Percentiles rank a stretch among this genome's conserved stretches.
Conservation (phyloP, 2,329 filamentous ascomycete genomes). For the Thelonectria olida region DNA sequence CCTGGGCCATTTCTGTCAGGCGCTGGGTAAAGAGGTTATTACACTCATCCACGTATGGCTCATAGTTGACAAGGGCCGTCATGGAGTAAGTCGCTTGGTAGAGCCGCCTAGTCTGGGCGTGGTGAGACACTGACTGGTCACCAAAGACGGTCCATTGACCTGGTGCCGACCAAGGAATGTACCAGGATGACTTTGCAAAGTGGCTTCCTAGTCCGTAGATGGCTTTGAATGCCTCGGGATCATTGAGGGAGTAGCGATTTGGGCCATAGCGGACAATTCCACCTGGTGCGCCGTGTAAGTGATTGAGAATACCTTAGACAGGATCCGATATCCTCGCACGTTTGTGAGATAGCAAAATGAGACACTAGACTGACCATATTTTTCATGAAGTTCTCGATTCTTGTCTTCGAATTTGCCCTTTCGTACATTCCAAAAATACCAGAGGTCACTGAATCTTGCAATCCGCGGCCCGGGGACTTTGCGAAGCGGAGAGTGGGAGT, state of each 20-base stretch:
- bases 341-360: accelerated
- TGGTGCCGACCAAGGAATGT: constrained; percentile 38
- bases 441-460: constrained; percentile 40
- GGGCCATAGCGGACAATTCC: constrained; percentile 58
- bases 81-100: constrained; percentile 45
- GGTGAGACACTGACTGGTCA: constrained; percentile 39
- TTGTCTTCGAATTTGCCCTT: constrained; percentile 39
- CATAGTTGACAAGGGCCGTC: constrained; percentile 46
- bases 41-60: constrained; percentile 46
- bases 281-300: constrained; percentile 9
- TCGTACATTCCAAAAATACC: constrained; percentile 40
- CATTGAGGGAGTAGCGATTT: constrained; percentile 56
- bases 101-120: constrained; percentile 39
- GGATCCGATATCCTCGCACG: no score
- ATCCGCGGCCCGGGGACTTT: constrained; percentile 39
- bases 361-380: constrained; percentile 33
- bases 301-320: not conserved
- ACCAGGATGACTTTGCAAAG: constrained; percentile 47
- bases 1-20: constrained; percentile 37
- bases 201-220: constrained; percentile 44
- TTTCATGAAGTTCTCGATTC: constrained; percentile 42
- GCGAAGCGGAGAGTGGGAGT: constrained; percentile 34
- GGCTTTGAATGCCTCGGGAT: constrained; percentile 49
- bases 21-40: constrained; percentile 40
- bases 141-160: constrained; percentile 40